Base-by-base conservation (phyloP, 2,329 filamentous ascomycete genomes). In the Drechmeria coniospora region DNA sequence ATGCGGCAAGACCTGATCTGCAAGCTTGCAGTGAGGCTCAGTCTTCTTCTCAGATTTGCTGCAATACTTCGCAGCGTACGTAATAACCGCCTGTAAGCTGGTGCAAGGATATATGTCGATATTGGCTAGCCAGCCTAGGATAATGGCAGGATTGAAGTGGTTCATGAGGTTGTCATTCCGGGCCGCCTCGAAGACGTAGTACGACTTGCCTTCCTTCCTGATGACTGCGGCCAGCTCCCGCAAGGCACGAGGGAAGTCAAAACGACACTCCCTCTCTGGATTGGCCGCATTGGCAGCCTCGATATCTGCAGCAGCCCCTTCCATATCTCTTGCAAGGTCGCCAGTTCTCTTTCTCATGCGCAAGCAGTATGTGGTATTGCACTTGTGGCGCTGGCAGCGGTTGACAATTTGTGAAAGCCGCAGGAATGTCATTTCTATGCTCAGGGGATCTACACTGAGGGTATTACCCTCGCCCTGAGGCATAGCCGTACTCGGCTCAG, bases 381-480 rank as follows among this genome's bases (percentile, higher is more conserved):
- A 31, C 22, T 19, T 31, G 25, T 31, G 29, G 14, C 29, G 29
- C 21, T 31, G 29, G 24, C 24, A 27, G 15, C 29, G 24, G 29
- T 31, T 31, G 24, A 31, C 24, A 15, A 31, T 27, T 27, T 27
- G 24, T 16, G 29, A 27, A 19, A 31, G 25, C 24, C 25, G 24
- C 29, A 27, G 29, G 25, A 31, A 31, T 20, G 29, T 31, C 25
- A 27, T 23, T 14, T 31, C 25, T 12, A 23, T 18, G 25, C 24
- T 19, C 13, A 27, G 29, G 6, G 29, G 19, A 27, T 27, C 27
- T 17, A 22, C 27, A 15, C 27, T 26, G 23, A 30, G 23, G 4
- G 25, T 15, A 21, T 27, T 21, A 20, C 17, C 25, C 16, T 27
- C 25, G 6, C 25, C 16, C 6, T 27, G n/a, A n/a, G n/a, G n/a